Percentiles rank a stretch among this genome's conserved stretches.
Conservation (phyloP, 768 basidiomycete genomes). For the Clathrus columnatus region DNA sequence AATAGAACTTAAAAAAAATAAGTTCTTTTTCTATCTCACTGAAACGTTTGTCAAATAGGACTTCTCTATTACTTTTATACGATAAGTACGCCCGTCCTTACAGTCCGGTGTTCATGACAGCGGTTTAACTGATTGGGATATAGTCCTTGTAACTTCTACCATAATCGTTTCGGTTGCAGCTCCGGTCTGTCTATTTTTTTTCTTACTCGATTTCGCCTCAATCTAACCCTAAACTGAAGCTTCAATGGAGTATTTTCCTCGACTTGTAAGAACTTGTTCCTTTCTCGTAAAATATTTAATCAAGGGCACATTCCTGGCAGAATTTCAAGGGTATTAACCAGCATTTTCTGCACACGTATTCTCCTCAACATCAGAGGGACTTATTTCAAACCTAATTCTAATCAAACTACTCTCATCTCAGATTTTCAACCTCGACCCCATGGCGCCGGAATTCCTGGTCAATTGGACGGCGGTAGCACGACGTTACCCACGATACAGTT, state of each 20-base stretch:
- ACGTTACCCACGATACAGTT: no score
- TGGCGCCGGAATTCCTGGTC: no score
- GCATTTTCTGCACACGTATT: slow-evolving; percentile 4
- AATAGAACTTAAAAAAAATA: no score
- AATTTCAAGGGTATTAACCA: neutral
- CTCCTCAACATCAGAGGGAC: slow-evolving; percentile 3
- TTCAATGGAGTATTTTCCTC: neutral
- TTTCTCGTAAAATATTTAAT: neutral
- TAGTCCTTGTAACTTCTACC: neutral
- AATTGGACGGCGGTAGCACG: no score
- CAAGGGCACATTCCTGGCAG: neutral
- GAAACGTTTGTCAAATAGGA: neutral
- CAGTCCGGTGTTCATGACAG: neutral
- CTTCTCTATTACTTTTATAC: slow-evolving; percentile 3
- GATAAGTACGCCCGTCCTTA: neutral
- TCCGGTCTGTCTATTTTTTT: neutral
- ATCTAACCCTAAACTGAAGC: neutral
- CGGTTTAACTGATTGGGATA: no score
- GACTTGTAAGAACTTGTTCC: neutral
- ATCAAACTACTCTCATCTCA: no score
- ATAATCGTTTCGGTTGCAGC: neutral
- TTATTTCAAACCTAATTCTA: slow-evolving; percentile 1
- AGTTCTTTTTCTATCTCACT: neutral
- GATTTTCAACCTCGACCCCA: no score
- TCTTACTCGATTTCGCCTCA: neutral